These are phyloP conservation scores for Fusarium metavorans DNA, from an alignment of 2,329 filamentous ascomycete species.

Conservation along the genomic window DNA sequence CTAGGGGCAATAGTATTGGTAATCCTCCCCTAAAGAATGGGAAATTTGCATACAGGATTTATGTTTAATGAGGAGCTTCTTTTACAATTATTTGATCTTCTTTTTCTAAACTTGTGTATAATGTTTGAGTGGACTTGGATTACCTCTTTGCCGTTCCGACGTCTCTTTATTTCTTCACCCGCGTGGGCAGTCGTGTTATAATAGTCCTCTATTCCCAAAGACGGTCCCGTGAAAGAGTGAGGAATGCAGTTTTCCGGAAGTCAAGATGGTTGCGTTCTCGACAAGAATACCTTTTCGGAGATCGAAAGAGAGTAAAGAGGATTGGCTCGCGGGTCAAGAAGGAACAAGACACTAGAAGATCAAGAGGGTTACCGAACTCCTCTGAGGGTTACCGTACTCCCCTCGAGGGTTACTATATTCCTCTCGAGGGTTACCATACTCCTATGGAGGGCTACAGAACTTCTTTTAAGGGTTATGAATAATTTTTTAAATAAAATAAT, in stretches of 20 bases:
- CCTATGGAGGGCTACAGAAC: too few species aligned
- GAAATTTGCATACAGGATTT: background rate
- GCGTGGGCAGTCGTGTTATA: background rate
- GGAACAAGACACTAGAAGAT: too few species aligned
- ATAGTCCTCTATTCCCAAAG: conserved; percentile 4
- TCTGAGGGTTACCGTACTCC: too few species aligned
- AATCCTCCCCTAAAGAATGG: background rate
- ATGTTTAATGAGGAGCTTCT: background rate
- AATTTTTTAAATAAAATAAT: too few species aligned
- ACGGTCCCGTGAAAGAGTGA: background rate
- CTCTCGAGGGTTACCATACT: too few species aligned
- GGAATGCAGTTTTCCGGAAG: background rate
- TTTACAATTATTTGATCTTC: background rate
- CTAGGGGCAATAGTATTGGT: conserved; percentile 29
- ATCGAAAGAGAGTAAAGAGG: background rate
- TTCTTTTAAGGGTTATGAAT: too few species aligned
- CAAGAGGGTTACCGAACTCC: too few species aligned
- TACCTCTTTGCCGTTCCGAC: background rate
- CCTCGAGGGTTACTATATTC: too few species aligned
- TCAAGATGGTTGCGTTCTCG: background rate
- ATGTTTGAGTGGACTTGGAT: background rate
- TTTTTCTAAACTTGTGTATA: too few species aligned
- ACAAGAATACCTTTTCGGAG: background rate
- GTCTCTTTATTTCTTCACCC: too few species aligned
- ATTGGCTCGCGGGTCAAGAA: too few species aligned